Evolutionary conservation across 495 filamentous ascomycete species (phyloP).

Genomic region (Penicillium diatomitis): DNA sequence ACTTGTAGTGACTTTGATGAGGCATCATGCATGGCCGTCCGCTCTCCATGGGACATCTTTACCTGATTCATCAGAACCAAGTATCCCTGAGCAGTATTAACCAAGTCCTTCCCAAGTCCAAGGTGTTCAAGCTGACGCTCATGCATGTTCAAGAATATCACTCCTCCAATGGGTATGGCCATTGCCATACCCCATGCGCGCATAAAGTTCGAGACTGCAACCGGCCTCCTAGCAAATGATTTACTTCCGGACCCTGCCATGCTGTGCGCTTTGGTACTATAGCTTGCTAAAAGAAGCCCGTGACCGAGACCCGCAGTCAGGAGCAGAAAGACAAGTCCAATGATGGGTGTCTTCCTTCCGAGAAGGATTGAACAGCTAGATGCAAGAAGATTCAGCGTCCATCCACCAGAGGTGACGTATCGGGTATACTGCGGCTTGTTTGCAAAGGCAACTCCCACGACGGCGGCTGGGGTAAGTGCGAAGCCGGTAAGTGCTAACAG

Average conservation of each 20-base stretch:
- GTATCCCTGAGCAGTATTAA: constrained; percentile 16
- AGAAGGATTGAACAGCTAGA: constrained; percentile 45
- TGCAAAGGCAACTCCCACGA: constrained; percentile 43
- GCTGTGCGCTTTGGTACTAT: constrained; percentile 41
- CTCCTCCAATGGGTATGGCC: constrained; percentile 52
- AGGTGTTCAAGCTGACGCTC: constrained; percentile 8
- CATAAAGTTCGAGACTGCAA: constrained; percentile 50
- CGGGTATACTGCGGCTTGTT: constrained; percentile 33
- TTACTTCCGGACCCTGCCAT: constrained; percentile 4
- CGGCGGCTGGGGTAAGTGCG: constrained; percentile 35
- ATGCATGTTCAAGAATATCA: constrained; percentile 46
- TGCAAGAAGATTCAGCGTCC: constrained; percentile 38
- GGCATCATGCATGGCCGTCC: constrained; percentile 11
- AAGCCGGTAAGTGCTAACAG: constrained; percentile 40
- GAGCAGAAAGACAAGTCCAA: constrained; percentile 44
- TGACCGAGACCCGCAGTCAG: constrained; percentile 44
- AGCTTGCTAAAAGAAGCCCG: constrained; percentile 43
- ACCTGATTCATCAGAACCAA: constrained; percentile 15
- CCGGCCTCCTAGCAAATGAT: constrained; percentile 11
- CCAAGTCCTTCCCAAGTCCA: constrained; percentile 5
- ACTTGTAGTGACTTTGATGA: constrained; percentile 12
- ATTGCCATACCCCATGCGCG: constrained; percentile 54
- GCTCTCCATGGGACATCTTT: constrained; percentile 8
- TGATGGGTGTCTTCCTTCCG: constrained; percentile 32
- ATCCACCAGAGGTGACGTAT: constrained; percentile 48